Evolutionary conservation across 257 asterid species (phyloP), one percentile per base, ranked within the genome.

Genomic region (Primulina eburnea): DNA sequence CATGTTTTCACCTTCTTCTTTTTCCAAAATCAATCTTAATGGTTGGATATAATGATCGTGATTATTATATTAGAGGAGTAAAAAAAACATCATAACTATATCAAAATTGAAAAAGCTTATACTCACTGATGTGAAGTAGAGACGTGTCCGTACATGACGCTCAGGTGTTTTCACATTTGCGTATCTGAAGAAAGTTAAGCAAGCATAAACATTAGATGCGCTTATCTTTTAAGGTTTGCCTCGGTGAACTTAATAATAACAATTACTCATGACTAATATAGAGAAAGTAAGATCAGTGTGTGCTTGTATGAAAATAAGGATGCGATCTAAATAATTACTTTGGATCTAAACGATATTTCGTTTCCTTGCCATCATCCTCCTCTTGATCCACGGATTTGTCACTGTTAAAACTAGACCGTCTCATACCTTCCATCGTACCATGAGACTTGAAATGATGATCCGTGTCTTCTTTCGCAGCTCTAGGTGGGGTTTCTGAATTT

Each of bases 121-220:
- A 79, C 96, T 87, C 80, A 92, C 98, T 60, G 98, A 92, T 62
- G 98, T 92, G 70, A 92, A 92, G 81, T 92, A 92, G 38, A 92
- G 90, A 47, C 98, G 94, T 16, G 96, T 92, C 68, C 98, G 84
- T 68, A 92, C 98, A 67, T 92, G 96, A 68, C 98, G 87, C 52
- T 92, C 96, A 29, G 98, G 98, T 56, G 96, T 86, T 73, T 74
- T 82, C 65, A 92, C 98, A 43, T 92, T 89, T 14, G 98, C 98
- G 75, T 92, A 92, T 77, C 98, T 92, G 79, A 30, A 65, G 73
- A 14, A 5, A 43, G 18, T 43, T 56, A 75, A 66, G 67, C 20
- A 32, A 62, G 38, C 57, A 72, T 16, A 76, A 63, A 76, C n/a
- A 12, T 40, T 40, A 58, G 79, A 76, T 70, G 34, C 24, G 16